Base-by-base conservation (phyloP, 2,329 filamentous ascomycete genomes). In the Nemania sp. region DNA sequence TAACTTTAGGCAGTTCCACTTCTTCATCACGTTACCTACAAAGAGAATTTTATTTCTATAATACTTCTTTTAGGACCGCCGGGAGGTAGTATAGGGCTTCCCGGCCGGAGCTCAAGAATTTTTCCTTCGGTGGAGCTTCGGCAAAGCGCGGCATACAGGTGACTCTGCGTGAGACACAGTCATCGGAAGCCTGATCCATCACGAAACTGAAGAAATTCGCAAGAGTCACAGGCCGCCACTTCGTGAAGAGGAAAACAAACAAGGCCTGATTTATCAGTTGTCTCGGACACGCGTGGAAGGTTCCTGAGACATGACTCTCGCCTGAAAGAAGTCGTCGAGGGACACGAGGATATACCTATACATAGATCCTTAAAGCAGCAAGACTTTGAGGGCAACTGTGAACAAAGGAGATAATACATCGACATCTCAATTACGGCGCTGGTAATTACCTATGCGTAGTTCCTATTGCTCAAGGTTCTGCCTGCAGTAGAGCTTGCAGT, bases 121-220 rank as follows among this genome's bases (percentile, higher is more conserved):
- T n/a, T n/a, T 50, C 56, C 41, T 44, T 37, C 7, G 26, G 62
- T 62, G 60, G 61, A 62, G 59, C 59, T 45, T 50, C 64, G 64
- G 64, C 47, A 64, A 64, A 30, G 31, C 34, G 50, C 64, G 64
- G 64, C 62, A 61, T 44, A 40, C 14, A 24, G 44, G 24, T 50
- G 39, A 50, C 56, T 51, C 52, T 49, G 15, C 23, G 30, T 54
- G 26, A 36, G n/a, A n/a, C n/a, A n/a, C n/a, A n/a, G n/a, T n/a
- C n/a, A n/a, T n/a, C n/a, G n/a, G n/a, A n/a, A n/a, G n/a, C n/a
- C 41, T 37, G 43, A 36, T 36, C 42, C 23, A 40, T 41, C 14
- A 48, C 15, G 24, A 39, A 34, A 9, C 15, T 11, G 28, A 11
- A 9, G 11, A 30, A 19, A 22, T 42, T 19, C n/a, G n/a, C n/a